Conservation (phyloP, 2,329 filamentous ascomycete species). For the Pseudodiploospora longispora region DNA sequence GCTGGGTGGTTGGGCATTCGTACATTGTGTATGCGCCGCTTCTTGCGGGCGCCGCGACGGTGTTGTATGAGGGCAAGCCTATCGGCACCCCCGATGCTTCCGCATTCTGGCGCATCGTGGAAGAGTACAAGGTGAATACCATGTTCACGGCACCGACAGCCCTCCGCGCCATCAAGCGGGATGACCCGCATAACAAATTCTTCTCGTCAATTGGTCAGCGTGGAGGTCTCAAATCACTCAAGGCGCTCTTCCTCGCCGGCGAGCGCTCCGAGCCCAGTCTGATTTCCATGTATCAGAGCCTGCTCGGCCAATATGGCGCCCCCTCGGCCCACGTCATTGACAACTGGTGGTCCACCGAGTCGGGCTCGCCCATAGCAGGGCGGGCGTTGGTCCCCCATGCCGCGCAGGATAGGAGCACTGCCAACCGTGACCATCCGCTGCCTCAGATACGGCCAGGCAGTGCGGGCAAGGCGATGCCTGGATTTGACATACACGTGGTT, state of each 20-base stretch:
- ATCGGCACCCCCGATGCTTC: constrained; percentile 81
- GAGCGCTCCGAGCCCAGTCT: constrained; percentile 86
- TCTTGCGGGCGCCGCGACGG: constrained; percentile 73
- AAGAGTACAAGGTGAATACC: constrained; percentile 76
- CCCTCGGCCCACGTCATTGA: constrained; percentile 48
- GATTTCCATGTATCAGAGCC: constrained; percentile 68
- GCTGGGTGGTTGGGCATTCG: constrained; percentile 64
- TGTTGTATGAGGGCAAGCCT: constrained; percentile 91
- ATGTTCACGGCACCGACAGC: constrained; percentile 85
- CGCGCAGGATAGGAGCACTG: constrained; percentile 43
- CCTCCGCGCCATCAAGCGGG: constrained; percentile 76
- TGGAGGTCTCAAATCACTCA: constrained; percentile 63
- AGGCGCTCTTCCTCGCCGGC: constrained; percentile 76
- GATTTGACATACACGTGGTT: constrained; percentile 79
- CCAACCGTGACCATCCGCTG: constrained; percentile 27
- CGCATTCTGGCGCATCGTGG: constrained; percentile 79
- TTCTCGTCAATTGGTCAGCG: constrained; percentile 56
- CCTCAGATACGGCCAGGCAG: constrained; percentile 71
- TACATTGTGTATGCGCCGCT: constrained; percentile 89
- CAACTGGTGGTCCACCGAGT: constrained; percentile 56
- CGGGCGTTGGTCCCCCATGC: constrained; percentile 49
- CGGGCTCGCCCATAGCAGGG: constrained; percentile 50
- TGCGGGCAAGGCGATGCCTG: constrained; percentile 84
- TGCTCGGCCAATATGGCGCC: constrained; percentile 60
- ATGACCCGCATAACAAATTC: constrained; percentile 66